Conservation (phyloP, 208 protist species). For the Wallacemonas collosoma region DNA sequence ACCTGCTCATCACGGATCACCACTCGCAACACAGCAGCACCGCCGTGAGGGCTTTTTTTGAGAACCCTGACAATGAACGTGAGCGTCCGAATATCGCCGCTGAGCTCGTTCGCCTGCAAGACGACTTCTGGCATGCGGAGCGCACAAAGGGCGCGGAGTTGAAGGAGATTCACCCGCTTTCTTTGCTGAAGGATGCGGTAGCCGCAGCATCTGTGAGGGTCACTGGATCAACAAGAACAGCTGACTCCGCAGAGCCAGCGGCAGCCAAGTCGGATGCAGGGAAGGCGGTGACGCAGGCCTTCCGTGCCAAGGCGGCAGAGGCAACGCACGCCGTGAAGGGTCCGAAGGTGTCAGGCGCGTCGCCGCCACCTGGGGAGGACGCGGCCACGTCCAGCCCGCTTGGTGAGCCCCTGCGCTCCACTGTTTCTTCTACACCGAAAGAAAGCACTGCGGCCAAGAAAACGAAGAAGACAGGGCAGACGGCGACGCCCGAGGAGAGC, state of each 20-base stretch:
- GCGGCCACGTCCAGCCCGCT: not conserved
- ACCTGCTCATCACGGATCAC: slow-evolving; percentile 18
- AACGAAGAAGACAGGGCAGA: too few relatives aligned
- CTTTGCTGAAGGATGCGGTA: not conserved
- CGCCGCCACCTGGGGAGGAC: not conserved
- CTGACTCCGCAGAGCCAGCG: too few relatives aligned
- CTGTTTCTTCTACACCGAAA: not conserved
- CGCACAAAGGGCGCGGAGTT: slow-evolving; percentile 1
- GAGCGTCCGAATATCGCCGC: slow-evolving; percentile 6
- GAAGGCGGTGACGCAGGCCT: not conserved
- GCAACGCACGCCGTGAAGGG: not conserved
- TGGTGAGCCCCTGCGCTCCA: not conserved
- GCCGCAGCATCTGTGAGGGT: too few relatives aligned
- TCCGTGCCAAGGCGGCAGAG: not conserved
- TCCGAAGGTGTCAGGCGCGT: not conserved
- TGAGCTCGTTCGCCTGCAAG: slow-evolving; percentile 14
- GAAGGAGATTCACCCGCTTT: slow-evolving; percentile 3
- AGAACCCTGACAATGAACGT: slow-evolving; percentile 9
- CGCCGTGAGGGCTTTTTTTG: slow-evolving; percentile 6
- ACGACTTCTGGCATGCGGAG: slow-evolving; percentile 6
- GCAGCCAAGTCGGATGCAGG: not conserved
- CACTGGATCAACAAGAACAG: too few relatives aligned
- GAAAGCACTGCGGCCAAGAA: not conserved
- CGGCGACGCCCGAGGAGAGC: too few relatives aligned
- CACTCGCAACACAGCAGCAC: slow-evolving; percentile 7